These are phyloP conservation scores for Populus ilicifolia DNA, from an alignment of 345 rosid genomes.

Conservation along the genomic window DNA sequence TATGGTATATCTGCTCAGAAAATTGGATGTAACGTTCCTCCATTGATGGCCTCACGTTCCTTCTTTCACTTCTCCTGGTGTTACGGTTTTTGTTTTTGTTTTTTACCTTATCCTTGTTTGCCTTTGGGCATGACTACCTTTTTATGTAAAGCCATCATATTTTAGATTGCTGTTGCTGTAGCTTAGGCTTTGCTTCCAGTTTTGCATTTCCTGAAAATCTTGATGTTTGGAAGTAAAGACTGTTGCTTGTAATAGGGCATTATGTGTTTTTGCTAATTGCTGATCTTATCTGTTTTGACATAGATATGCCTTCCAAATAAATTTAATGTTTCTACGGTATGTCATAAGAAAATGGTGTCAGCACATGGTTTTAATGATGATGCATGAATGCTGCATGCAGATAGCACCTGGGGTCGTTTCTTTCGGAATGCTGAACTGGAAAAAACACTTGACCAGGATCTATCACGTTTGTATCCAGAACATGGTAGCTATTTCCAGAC, in stretches of 20 bases:
- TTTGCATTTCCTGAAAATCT: neutral
- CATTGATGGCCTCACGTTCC: neutral
- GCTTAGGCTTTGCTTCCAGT: neutral
- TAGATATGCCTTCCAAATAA: neutral
- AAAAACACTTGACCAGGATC: constrained; percentile 89
- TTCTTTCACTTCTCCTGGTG: neutral
- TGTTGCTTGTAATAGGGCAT: neutral
- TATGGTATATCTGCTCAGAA: neutral
- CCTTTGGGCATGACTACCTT: too few relatives aligned
- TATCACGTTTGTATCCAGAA: constrained; percentile 89
- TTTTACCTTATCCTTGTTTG: too few relatives aligned
- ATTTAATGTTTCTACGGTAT: neutral
- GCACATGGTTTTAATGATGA: neutral
- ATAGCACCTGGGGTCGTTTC: constrained; percentile 94
- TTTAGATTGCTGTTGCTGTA: too few relatives aligned
- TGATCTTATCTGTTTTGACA: neutral
- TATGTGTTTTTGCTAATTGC: neutral
- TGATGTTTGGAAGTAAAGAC: neutral
- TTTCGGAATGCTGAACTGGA: constrained; percentile 92
- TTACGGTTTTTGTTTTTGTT: neutral
- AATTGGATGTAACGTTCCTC: neutral
- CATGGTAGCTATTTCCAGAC: constrained; percentile 94
- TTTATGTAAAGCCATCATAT: too few relatives aligned
- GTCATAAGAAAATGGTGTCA: neutral
- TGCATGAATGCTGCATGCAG: constrained; percentile 30